These are phyloP conservation scores for Penicillium lividum DNA, from an alignment of 495 filamentous ascomycete genomes.

Conservation along the genomic window DNA sequence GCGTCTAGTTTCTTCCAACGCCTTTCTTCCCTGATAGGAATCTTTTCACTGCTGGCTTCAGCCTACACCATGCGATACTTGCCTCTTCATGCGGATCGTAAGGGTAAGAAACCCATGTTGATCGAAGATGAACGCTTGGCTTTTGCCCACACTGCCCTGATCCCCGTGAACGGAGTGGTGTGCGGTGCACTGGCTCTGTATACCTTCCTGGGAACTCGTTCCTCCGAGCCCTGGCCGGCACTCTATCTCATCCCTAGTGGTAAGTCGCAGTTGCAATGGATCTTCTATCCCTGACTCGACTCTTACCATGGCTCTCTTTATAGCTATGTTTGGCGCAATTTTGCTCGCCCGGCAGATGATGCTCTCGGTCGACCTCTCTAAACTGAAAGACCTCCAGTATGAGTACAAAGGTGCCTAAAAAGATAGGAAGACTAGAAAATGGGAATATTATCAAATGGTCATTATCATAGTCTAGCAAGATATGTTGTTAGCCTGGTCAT, in stretches of 20 bases:
- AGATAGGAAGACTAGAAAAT: conserved; percentile 4
- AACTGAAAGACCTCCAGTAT: conserved; percentile 51
- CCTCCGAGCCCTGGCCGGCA: conserved; percentile 20
- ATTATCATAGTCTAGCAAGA: neutral
- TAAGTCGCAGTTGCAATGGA: conserved; percentile 20
- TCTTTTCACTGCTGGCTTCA: conserved; percentile 61
- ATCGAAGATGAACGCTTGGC: conserved; percentile 17
- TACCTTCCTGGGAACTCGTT: conserved; percentile 15
- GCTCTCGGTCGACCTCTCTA: conserved; percentile 45
- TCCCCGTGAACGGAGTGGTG: conserved; percentile 27
- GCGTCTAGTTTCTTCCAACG: conserved; percentile 23
- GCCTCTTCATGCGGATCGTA: conserved; percentile 35
- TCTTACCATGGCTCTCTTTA: conserved; percentile 5
- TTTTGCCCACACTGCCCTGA: conserved; percentile 19
- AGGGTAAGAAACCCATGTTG: conserved; percentile 32
- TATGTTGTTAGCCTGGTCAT: conserved; percentile 9
- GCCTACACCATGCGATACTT: conserved; percentile 49
- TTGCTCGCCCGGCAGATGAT: conserved; percentile 41
- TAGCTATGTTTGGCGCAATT: conserved; percentile 41
- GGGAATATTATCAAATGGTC: neutral
- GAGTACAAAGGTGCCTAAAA: conserved; percentile 52
- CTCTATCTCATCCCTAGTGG: conserved; percentile 42
- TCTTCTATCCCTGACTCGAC: neutral
- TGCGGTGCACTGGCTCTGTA: conserved; percentile 33
- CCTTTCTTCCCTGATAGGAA: conserved; percentile 53